Conservation (phyloP, 2,329 filamentous ascomycete species). For the Apiospora pterosperma region DNA sequence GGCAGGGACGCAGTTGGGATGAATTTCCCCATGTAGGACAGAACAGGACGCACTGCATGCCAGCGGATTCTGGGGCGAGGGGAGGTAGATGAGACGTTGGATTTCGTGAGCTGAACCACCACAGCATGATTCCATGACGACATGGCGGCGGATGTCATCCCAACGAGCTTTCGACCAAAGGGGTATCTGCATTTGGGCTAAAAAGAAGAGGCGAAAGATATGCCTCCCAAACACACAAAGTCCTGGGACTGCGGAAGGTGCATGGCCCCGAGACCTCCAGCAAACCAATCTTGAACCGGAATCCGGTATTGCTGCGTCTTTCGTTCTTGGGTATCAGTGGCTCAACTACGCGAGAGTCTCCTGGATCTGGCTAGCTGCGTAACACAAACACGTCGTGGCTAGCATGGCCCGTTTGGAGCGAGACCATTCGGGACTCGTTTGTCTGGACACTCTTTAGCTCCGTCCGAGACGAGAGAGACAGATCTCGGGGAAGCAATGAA, state of each 20-base stretch:
- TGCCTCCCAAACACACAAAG: too few relatives aligned
- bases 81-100: neutral
- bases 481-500: neutral
- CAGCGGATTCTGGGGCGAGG: neutral
- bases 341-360: neutral
- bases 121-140: neutral
- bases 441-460: neutral
- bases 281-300: neutral
- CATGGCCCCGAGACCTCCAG: neutral
- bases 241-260: neutral
- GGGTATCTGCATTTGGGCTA: neutral
- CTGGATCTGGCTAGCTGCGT: neutral
- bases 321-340: neutral
- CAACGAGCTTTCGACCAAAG: neutral
- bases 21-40: neutral
- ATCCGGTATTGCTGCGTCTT: neutral
- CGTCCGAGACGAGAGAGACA: neutral
- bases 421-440: neutral
- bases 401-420: neutral
- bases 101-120: neutral
- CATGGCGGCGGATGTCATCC: neutral
- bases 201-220: neutral
- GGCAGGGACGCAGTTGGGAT: neutral
- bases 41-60: neutral
- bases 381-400: neutral